Evolutionary conservation across 2,329 filamentous ascomycete genomes (phyloP), one percentile per base, ranked within the genome.

Genomic region (Botrytis medusae): DNA sequence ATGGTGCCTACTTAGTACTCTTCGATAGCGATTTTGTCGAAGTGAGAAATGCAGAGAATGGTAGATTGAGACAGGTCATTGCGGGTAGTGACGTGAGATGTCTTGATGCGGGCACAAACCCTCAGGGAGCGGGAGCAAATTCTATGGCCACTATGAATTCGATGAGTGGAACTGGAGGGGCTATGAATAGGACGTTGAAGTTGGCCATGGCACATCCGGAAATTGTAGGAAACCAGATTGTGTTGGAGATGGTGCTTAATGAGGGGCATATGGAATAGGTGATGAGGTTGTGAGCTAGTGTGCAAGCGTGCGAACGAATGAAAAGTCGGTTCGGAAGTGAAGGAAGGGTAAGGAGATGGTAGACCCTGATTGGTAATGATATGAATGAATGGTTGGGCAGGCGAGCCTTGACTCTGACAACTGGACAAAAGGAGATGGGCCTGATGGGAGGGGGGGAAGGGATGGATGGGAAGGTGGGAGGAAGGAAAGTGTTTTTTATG

Each of bases 21-120:
- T 97, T 98, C 84, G 96, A 98, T 81, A 92, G 93, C 34, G 95
- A 98, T 82, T 99, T 98, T 78, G 94, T 99, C 65, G 96, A 99
- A 84, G 94, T 99, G 71, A 90, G 96, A 72, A 98, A 99, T 79
- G 96, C 96, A 29, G 94, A 98, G 84, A 98, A 98, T 80, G 96
- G 96, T 0, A 89, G 97, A 32, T 83, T 99, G 76, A 89, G 96
- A 78, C 96, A 99, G 84, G 96, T 99, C 74, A 97, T 99, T 77
- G 92, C 94, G 0, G 96, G 96, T 0, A 87, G 93, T 75, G 95
- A 98, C 80, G 94, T 99, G 67, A 91, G 92, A 76, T 94, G 95
- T 78, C 86, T 99, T 16, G 97, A 99, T 81, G 94, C 97, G 79
- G 94, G 93, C 10, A 87, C 92, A 18, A 80, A 81, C 76, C 80